A percentile compares a stretch with the other conserved stretches of the same genome.
These are phyloP conservation scores for Botryotinia globosa DNA, from an alignment of 2,329 filamentous ascomycete genomes.

Conservation along the genomic window DNA sequence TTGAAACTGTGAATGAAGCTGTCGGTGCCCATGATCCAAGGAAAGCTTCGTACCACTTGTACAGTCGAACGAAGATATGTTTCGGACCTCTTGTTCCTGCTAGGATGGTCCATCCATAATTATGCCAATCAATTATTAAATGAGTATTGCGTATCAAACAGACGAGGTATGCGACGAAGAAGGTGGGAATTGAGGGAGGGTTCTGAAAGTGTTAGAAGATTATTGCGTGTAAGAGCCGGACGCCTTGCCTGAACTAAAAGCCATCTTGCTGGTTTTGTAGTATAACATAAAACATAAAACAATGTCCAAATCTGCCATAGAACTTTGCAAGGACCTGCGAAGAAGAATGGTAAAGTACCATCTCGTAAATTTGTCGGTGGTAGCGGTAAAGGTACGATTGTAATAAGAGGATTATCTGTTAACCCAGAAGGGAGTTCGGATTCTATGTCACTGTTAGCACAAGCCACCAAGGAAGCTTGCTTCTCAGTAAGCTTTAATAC, in stretches of 20 bases:
- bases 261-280: constrained; percentile 72
- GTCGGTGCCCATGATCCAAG: constrained; percentile 66
- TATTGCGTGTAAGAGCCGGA: background rate
- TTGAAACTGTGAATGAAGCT: constrained; percentile 82
- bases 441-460: constrained; percentile 49
- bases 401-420: constrained; percentile 63
- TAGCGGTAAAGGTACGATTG: constrained; percentile 65
- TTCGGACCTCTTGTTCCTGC: constrained; percentile 54
- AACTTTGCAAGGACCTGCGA: constrained; percentile 81
- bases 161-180: constrained; percentile 70
- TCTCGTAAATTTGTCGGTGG: constrained; percentile 66
- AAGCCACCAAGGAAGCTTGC: background rate
- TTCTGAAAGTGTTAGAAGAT: constrained; percentile 59
- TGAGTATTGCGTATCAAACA: constrained; percentile 75
- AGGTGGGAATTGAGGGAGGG: constrained; percentile 88
- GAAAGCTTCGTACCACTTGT: constrained; percentile 72
- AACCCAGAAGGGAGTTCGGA: constrained; percentile 80
- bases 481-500: constrained; percentile 43
- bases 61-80: constrained; percentile 75
- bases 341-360: constrained; percentile 70
- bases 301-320: constrained; percentile 75
- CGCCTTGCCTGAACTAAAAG: constrained; percentile 59
- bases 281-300: constrained; percentile 69
- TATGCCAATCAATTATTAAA: constrained; percentile 96
- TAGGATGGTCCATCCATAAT: constrained; percentile 95